Conservation (phyloP, 116 monocot genomes). For the Trichopus zeylanicus region DNA sequence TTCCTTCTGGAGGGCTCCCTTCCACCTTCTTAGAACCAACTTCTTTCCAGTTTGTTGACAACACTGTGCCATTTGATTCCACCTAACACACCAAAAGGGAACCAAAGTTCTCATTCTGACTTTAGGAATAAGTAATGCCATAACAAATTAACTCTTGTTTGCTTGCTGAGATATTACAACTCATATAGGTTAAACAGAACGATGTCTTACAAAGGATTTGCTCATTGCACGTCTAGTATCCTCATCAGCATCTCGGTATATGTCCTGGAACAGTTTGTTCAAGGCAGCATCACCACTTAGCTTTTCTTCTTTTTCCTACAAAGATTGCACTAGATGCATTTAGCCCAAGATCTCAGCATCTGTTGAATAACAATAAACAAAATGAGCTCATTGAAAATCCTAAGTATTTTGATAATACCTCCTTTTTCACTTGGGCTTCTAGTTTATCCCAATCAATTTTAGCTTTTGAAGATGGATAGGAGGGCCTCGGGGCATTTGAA, state of each 20-base stretch:
- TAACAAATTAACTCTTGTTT: not conserved
- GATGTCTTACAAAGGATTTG: slow-evolving; percentile 87
- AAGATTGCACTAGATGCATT: not conserved
- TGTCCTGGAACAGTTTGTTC: slow-evolving; percentile 87
- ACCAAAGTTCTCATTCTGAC: not conserved
- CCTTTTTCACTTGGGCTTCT: slow-evolving; percentile 85
- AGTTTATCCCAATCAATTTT: slow-evolving; percentile 95
- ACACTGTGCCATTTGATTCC: slow-evolving; percentile 63
- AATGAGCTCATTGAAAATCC: not conserved
- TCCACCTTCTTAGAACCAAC: slow-evolving; percentile 62
- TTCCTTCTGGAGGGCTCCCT: slow-evolving; percentile 46
- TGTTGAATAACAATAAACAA: not conserved
- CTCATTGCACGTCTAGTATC: slow-evolving; percentile 85
- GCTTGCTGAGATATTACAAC: too few species aligned
- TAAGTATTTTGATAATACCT: slow-evolving; percentile 27
- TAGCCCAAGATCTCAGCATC: not conserved
- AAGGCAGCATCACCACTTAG: slow-evolving; percentile 90
- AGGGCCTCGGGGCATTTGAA: slow-evolving; percentile 27
- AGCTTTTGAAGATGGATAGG: slow-evolving; percentile 82
- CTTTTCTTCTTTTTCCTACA: slow-evolving; percentile 93
- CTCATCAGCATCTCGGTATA: slow-evolving; percentile 85
- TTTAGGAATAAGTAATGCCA: not conserved
- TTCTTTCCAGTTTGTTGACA: slow-evolving; percentile 73
- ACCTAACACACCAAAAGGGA: slow-evolving; percentile 13
- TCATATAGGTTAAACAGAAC: not conserved